Conservation (phyloP, 257 asterid species). For the Euphrasia confusa region DNA sequence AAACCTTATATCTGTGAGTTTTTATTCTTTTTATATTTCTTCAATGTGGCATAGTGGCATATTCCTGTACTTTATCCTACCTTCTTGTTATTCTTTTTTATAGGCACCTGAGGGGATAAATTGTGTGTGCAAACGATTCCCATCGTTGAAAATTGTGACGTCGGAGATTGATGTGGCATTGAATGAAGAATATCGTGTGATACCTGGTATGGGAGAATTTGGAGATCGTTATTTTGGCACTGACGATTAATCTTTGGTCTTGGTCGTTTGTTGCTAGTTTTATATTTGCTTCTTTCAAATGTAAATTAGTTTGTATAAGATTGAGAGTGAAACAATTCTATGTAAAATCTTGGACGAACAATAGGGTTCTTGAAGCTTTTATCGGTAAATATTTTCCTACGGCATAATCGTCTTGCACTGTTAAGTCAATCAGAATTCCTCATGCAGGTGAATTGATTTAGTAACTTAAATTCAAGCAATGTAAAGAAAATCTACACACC, state of each 20-base stretch:
- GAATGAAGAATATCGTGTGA: slow-evolving; percentile 65
- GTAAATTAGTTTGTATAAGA: slow-evolving; percentile 26
- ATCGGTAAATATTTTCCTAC: not conserved
- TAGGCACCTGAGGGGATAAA: slow-evolving; percentile 98
- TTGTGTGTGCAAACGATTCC: slow-evolving; percentile 84
- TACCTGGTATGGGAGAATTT: slow-evolving; percentile 94
- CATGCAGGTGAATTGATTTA: too few species aligned
- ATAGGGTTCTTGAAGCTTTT: not conserved
- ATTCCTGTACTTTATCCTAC: not conserved
- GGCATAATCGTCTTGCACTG: too few species aligned
- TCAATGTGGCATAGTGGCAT: not conserved
- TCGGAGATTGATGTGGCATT: slow-evolving; percentile 80
- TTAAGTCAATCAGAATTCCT: too few species aligned
- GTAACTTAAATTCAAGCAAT: too few species aligned
- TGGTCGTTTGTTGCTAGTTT: slow-evolving; percentile 7
- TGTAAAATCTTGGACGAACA: slow-evolving; percentile 1
- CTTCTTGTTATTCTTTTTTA: not conserved
- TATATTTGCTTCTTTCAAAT: slow-evolving; percentile 22
- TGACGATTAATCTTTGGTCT: slow-evolving; percentile 33
- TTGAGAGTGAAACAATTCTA: slow-evolving; percentile 20
- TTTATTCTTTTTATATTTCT: not conserved
- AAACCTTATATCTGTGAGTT: slow-evolving; percentile 92
- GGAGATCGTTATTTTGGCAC: slow-evolving; percentile 99
- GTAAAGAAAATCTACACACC: too few species aligned
- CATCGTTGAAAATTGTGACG: slow-evolving; percentile 79